phyloP scores from a whole-genome alignment of 192 early-diverging fungal species.

The Backusella macrospora region DNA sequence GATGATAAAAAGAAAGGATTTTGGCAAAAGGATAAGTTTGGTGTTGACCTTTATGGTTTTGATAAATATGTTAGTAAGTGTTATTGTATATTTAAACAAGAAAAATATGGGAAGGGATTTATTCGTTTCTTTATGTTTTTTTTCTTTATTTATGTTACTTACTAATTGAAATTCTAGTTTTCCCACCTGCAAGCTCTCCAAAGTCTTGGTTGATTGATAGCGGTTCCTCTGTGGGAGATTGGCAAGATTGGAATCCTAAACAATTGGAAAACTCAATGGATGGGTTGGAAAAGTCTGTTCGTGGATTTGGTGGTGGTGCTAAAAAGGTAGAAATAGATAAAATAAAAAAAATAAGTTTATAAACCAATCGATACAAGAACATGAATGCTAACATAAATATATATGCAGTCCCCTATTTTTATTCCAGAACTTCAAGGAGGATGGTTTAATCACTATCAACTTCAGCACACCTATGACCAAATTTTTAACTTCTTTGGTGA shows the following conservation, averaged over 20 bases:
- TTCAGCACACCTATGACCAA: conserved; percentile 65
- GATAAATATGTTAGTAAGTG: conserved; percentile 74
- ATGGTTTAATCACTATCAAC: conserved; percentile 76
- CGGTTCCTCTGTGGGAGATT: conserved; percentile 38
- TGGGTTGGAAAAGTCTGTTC: conserved; percentile 64
- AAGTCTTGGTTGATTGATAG: conserved; percentile 49
- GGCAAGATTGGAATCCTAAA: conserved; percentile 60
- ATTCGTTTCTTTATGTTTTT: not conserved
- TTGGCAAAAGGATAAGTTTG: conserved; percentile 56
- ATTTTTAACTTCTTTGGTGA: conserved; percentile 74
- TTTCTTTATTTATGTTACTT: no score
- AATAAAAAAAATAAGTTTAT: conserved; percentile 14
- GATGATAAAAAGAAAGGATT: conserved; percentile 23
- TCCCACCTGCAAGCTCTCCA: conserved; percentile 56
- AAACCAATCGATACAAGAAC: not conserved
- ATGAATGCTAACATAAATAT: not conserved
- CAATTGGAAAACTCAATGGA: conserved; percentile 57
- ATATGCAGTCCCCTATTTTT: conserved; percentile 62
- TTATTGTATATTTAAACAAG: not conserved
- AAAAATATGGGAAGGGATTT: not conserved
- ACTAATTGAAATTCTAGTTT: conserved; percentile 40
- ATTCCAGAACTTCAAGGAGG: conserved; percentile 81
- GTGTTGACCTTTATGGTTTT: conserved; percentile 78
- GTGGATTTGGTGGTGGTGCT: conserved; percentile 70
- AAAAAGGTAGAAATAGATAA: conserved; percentile 32